Evolutionary conservation across 1,139 yeast species (phyloP), one percentile per base, ranked within the genome.

Genomic region (Taphrina wiesneri): DNA sequence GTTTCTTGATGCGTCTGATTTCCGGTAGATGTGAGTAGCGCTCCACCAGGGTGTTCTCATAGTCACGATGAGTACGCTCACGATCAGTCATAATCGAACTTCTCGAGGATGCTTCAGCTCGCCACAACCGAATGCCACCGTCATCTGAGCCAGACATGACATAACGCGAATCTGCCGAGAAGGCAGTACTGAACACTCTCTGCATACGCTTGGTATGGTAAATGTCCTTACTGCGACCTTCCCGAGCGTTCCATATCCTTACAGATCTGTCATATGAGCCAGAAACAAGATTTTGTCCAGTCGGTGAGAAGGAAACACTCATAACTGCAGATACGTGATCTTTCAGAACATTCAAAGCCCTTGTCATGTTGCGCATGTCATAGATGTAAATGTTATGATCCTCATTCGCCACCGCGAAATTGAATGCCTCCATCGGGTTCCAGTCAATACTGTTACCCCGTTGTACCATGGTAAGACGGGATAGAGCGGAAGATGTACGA

Each of bases 181-280:
- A 95, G 70, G 87, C 86, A 49, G 88, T 90, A 68, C 88, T 83
- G 77, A 92, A 90, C 9, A 93, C 88, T 69, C 93, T 87, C 79
- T 93, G 99, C 99, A 93, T 93, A 75, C 99, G 84, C 79, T 90
- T 91, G 26, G 99, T 95, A 74, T 93, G 99, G 76, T 95, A 93
- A 57, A 95, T 84, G 73, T 93, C 99, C 71, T 97, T 83, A 21
- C 96, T 89, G 76, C 92, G 98, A 30, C 99, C 99, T 70, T 88
- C 90, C 66, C 84, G 80, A 1, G 86, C 79, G 65, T 85, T 84
- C 78, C 79, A 95, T 39, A 95, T 86, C 71, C 99, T 83, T 51
- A 95, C 83, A 0, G 98, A 90, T 74, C 91, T 88, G 77, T 95
- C 99, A 75, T 93, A 95, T 0, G 97, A 89, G 26, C 97, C 98